Base-by-base conservation (phyloP, 768 basidiomycete genomes). In the Daedaleopsis nitida region DNA sequence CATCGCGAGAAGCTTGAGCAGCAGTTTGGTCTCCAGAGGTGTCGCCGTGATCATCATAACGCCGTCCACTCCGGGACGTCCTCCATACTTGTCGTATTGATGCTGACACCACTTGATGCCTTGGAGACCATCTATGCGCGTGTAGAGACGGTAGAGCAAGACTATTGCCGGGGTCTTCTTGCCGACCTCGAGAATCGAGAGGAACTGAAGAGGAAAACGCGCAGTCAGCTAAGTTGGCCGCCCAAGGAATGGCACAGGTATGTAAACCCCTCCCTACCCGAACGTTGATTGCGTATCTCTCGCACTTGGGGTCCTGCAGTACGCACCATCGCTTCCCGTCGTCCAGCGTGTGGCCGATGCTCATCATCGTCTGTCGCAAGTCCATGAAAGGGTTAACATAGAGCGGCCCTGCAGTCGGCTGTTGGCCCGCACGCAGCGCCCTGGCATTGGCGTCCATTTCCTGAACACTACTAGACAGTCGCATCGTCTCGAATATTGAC, bases 1-100 rank as follows among this genome's bases (percentile, higher is more conserved):
- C 52, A 69, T 24, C 6, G 65, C 48, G 39, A 80, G 66, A 10
- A 78, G 66, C 50, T 70, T 73, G 47, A 75, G 66, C 17, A 77
- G 56, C 4, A 71, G 63, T 49, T 72, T 70, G 27, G 75, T 74
- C 58, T 78, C 77, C 24, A 75, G 64, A 14, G 68, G 65, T 0
- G 68, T 58, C 16, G 64, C 64, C 1, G 54, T 58, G 62, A 65
- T 62, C 35, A 38, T 42, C 45, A 55, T 27, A 6, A 35, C 47
- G 17, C 47, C 10, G 21, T 47, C 58, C 3, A 35, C 52, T 3
- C 27, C 27, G 27, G 27, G 1, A 59, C 21, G 27, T 32, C 27
- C 27, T 32, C 27, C 27, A 7, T 59, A 54, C 11, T 39, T 39
- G 7, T 38, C n/a, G 35, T 48, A 45, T 21, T 52, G 59, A 14